These are phyloP conservation scores for Hortiboletus rubellus DNA, from an alignment of 1,284 basidiomycete genomes.

Conservation along the genomic window DNA sequence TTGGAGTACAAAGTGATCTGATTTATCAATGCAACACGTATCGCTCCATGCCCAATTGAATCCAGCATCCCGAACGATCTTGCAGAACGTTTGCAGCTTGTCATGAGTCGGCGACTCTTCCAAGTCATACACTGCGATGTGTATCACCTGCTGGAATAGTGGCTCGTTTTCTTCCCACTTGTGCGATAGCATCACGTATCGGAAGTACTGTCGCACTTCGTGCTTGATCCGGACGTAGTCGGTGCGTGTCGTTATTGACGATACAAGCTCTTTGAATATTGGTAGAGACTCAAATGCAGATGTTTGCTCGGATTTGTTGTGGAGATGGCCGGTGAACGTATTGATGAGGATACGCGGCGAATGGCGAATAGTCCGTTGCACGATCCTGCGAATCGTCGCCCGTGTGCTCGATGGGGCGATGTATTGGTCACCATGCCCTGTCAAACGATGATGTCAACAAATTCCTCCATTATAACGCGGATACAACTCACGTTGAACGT, in stretches of 20 bases:
- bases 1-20: no score
- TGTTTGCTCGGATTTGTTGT: not conserved
- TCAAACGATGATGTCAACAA: not conserved
- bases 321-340: not conserved
- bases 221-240: not conserved
- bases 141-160: not conserved
- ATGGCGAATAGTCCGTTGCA: not conserved
- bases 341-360: not conserved
- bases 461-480: no score
- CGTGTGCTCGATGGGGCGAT: not conserved
- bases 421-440: not conserved
- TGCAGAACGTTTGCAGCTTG: not conserved
- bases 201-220: not conserved
- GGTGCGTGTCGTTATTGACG: not conserved
- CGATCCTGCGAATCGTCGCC: not conserved
- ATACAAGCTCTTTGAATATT: not conserved
- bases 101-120: not conserved
- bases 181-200: not conserved
- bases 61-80: not conserved
- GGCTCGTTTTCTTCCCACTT: constrained; percentile 1
- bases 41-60: not conserved
- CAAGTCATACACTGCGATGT: not conserved
- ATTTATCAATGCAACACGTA: no score
- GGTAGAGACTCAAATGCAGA: not conserved
- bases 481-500: not conserved